phyloP scores from a whole-genome alignment of 768 basidiomycete species.

The Saitozyma podzolica region DNA sequence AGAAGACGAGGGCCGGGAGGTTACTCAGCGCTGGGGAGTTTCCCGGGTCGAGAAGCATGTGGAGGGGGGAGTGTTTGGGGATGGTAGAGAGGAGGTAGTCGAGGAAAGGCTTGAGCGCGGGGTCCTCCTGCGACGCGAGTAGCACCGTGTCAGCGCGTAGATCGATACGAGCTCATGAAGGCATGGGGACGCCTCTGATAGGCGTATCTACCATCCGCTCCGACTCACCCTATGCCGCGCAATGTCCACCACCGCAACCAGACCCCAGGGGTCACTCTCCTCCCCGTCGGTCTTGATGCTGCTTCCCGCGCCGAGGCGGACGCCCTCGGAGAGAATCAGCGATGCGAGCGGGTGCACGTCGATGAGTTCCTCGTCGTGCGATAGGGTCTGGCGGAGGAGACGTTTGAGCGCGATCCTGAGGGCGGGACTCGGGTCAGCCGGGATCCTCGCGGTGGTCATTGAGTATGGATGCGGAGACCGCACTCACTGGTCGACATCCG shows the following conservation, averaged over 20 bases:
- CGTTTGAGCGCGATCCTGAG: slow-evolving; percentile 59
- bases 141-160: background rate
- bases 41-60: slow-evolving; percentile 58
- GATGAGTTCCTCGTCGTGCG: slow-evolving; percentile 74
- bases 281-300: slow-evolving; percentile 89
- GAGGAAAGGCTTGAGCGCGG: slow-evolving; percentile 68
- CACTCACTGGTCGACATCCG: slow-evolving; percentile 72
- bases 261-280: slow-evolving; percentile 86
- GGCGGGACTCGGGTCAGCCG: background rate
- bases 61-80: slow-evolving; percentile 62
- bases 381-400: slow-evolving; percentile 60
- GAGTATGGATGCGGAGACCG: background rate
- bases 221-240: slow-evolving; percentile 63
- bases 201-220: background rate
- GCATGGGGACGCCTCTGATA: too few species aligned
- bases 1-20: slow-evolving; percentile 79
- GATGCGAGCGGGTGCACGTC: slow-evolving; percentile 74
- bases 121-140: slow-evolving; percentile 60
- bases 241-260: slow-evolving; percentile 81
- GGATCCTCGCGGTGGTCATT: background rate
- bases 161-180: too few species aligned
- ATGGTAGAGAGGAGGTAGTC: slow-evolving; percentile 66
- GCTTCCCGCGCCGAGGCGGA: slow-evolving; percentile 63
- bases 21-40: slow-evolving; percentile 49
- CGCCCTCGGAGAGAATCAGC: slow-evolving; percentile 68